Evolutionary conservation across 371 early-diverging fungal genomes (phyloP).

Genomic region (Mortierella sp.): DNA sequence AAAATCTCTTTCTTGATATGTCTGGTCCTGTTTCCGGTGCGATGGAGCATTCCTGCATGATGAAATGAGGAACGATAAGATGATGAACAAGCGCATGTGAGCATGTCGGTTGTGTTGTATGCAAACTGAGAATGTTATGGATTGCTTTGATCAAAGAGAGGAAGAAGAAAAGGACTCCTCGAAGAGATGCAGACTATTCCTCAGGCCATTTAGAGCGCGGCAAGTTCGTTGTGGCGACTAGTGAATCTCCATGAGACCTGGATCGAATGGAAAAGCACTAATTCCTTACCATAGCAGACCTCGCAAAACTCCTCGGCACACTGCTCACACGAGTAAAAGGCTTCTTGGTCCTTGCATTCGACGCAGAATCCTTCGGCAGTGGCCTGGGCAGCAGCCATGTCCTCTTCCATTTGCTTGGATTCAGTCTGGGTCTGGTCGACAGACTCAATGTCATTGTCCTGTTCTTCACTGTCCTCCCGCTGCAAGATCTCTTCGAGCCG

Average conservation of each 20-base stretch:
- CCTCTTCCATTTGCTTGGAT: constrained; percentile 28
- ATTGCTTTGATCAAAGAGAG: no score
- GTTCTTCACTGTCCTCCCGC: constrained; percentile 44
- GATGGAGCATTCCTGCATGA: constrained; percentile 75
- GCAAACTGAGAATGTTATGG: no score
- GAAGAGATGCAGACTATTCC: no score
- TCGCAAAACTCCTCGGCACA: constrained; percentile 91
- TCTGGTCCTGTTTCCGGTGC: constrained; percentile 81
- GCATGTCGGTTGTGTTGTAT: neutral
- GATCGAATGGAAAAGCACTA: neutral
- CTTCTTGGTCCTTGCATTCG: constrained; percentile 89
- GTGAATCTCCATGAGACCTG: no score
- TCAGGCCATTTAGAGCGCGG: no score
- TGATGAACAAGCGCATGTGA: neutral
- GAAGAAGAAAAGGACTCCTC: no score
- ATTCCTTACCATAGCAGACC: constrained; percentile 78
- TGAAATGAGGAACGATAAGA: constrained; percentile 3
- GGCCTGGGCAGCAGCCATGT: constrained; percentile 45
- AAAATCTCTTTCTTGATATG: constrained; percentile 63
- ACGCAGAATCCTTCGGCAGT: constrained; percentile 80
- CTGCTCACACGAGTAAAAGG: constrained; percentile 74
- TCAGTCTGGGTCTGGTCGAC: constrained; percentile 13
- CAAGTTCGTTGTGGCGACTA: no score
- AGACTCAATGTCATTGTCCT: constrained; percentile 35
- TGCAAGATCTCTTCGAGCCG: constrained; percentile 56